phyloP scores from a whole-genome alignment of 1,284 basidiomycete genomes.

The Marasmius sp. region DNA sequence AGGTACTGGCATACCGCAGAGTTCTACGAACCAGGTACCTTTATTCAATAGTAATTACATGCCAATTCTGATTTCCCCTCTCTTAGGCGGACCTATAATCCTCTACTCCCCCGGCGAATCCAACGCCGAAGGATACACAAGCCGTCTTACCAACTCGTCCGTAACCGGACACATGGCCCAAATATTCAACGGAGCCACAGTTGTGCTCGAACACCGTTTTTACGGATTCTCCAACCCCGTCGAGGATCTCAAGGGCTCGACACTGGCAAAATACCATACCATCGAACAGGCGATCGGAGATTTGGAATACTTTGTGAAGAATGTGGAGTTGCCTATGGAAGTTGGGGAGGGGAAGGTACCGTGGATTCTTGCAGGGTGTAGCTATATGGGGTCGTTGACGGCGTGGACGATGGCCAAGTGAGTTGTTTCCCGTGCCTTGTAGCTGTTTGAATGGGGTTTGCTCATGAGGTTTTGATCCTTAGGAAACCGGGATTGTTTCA shows the following conservation, averaged over 20 bases:
- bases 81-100: constrained; percentile 65
- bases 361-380: constrained; percentile 43
- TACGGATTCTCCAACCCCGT: constrained; percentile 54
- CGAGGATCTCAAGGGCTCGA: constrained; percentile 56
- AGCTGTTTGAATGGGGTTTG: constrained; percentile 18
- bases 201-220: constrained; percentile 54
- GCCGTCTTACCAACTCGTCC: constrained; percentile 63
- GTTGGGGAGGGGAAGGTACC: constrained; percentile 59
- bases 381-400: constrained; percentile 60
- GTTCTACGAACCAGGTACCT: constrained; percentile 54
- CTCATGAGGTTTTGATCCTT: constrained; percentile 15
- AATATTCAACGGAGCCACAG: constrained; percentile 58
- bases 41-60: background rate
- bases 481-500: constrained; percentile 68
- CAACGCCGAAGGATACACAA: constrained; percentile 44
- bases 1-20: constrained; percentile 69
- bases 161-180: constrained; percentile 69
- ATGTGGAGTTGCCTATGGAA: constrained; percentile 65
- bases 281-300: constrained; percentile 75
- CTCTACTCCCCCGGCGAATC: constrained; percentile 50
- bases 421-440: constrained; percentile 14
- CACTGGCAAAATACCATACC: constrained; percentile 53
- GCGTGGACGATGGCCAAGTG: constrained; percentile 74
- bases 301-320: constrained; percentile 68
- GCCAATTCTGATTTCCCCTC: background rate